Evolutionary conservation across 768 basidiomycete genomes (phyloP).

Genomic region (Ramaria rubella): DNA sequence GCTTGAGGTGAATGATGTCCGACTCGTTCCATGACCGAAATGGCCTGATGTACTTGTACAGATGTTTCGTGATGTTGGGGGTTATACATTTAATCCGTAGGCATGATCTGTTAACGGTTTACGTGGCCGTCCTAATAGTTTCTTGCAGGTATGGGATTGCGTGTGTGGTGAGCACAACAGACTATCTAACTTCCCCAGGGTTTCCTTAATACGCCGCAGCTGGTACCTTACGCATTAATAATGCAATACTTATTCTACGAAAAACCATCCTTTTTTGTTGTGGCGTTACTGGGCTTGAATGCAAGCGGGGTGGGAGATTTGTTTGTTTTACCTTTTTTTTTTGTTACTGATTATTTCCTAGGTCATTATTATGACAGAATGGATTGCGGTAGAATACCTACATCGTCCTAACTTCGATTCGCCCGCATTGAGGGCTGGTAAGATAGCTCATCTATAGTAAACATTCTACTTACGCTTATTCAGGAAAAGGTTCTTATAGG

Average conservation of each 20-base stretch:
- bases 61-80: slow-evolving; percentile 26
- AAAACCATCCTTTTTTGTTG: slow-evolving; percentile 15
- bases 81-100: slow-evolving; percentile 23
- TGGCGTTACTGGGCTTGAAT: slow-evolving; percentile 17
- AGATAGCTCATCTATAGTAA: neutral
- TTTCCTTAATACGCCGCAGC: neutral
- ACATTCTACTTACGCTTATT: too few relatives aligned
- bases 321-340: neutral
- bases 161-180: slow-evolving; percentile 3
- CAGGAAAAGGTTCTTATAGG: neutral
- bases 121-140: neutral
- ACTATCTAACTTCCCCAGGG: neutral
- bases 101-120: too few relatives aligned
- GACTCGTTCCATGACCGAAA: neutral
- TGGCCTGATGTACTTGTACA: slow-evolving; percentile 2
- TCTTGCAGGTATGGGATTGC: slow-evolving; percentile 15
- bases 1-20: slow-evolving; percentile 12
- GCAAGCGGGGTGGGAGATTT: slow-evolving; percentile 12
- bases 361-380: slow-evolving; percentile 17
- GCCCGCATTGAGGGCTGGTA: slow-evolving; percentile 16
- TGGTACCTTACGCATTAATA: slow-evolving; percentile 16
- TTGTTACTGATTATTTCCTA: neutral
- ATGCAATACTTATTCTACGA: slow-evolving; percentile 19
- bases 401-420: slow-evolving; percentile 18
- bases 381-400: slow-evolving; percentile 19